A percentile compares a stretch with the other conserved stretches of the same genome.
phyloP scores from a whole-genome alignment of 352 stramenopile species.

The Pythium angustatum region DNA sequence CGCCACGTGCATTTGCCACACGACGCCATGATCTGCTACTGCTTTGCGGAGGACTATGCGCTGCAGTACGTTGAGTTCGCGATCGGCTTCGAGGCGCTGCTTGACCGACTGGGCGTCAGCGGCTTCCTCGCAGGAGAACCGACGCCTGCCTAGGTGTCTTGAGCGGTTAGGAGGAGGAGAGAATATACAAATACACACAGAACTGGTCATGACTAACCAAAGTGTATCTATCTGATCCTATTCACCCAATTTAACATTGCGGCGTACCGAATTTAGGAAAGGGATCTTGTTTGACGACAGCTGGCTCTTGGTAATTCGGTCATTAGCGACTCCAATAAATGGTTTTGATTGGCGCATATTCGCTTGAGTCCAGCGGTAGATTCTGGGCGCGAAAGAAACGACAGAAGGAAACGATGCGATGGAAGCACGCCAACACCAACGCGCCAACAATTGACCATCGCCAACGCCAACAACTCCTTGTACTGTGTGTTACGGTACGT shows the following conservation, averaged over 20 bases:
- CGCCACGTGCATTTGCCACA: constrained; percentile 73
- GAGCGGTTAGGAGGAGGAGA: background rate
- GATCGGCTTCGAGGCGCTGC: constrained; percentile 83
- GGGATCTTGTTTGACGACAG: constrained; percentile 6
- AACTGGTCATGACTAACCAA: no score
- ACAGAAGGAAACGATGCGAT: constrained; percentile 1
- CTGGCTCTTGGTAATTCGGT: constrained; percentile 13
- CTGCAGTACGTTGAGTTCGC: constrained; percentile 88
- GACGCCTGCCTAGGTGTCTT: background rate
- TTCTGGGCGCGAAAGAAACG: constrained; percentile 5
- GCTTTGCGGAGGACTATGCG: constrained; percentile 46
- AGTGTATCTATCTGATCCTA: background rate
- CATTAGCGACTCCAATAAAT: background rate
- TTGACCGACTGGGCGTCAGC: constrained; percentile 67
- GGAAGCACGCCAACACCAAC: constrained; percentile 3
- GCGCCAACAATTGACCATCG: background rate
- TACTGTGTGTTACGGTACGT: background rate
- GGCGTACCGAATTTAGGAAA: constrained; percentile 2
- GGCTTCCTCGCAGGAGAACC: constrained; percentile 41
- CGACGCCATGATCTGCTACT: constrained; percentile 87
- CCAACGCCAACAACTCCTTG: background rate
- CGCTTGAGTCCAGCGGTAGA: background rate
- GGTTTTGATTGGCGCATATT: constrained; percentile 7
- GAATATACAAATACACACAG: no score
- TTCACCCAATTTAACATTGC: constrained; percentile 4